A percentile compares a stretch with the other conserved stretches of the same genome.
Conservation (phyloP, 2,329 filamentous ascomycete genomes). For the Leptographium flavum region DNA sequence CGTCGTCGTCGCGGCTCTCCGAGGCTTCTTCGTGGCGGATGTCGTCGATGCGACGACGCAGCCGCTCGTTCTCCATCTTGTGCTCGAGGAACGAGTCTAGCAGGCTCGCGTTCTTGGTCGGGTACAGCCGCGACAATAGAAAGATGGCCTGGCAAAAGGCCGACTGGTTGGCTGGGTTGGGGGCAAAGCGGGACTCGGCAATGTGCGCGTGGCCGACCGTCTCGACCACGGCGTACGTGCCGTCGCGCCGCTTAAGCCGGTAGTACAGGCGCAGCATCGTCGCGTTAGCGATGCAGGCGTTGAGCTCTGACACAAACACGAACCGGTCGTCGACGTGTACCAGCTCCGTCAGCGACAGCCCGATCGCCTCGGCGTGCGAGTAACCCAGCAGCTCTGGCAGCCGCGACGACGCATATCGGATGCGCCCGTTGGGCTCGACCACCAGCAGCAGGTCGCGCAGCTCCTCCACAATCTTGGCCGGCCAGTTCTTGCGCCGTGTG, state of each 20-base stretch:
- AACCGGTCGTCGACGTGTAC: conserved; percentile 76
- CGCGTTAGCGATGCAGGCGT: conserved; percentile 74
- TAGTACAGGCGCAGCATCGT: conserved; percentile 74
- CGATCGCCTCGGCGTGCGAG: conserved; percentile 52
- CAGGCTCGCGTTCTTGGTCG: conserved; percentile 70
- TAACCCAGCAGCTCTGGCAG: conserved; percentile 64
- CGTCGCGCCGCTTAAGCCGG: conserved; percentile 55
- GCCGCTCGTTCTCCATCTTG: conserved; percentile 87
- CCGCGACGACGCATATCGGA: conserved; percentile 77
- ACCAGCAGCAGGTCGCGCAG: conserved; percentile 81
- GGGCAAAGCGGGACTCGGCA: conserved; percentile 49
- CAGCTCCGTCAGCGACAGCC: conserved; percentile 64
- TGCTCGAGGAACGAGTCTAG: conserved; percentile 91
- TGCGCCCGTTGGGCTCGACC: conserved; percentile 67
- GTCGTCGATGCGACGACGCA: conserved; percentile 73
- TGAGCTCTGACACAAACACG: conserved; percentile 74
- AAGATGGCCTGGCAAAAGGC: conserved; percentile 80
- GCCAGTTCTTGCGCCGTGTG: conserved; percentile 59
- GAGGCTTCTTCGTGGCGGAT: conserved; percentile 66
- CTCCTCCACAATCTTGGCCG: conserved; percentile 77
- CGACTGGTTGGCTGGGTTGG: conserved; percentile 48
- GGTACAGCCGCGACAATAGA: conserved; percentile 83
- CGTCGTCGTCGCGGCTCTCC: conserved; percentile 34
- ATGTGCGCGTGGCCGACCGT: conserved; percentile 88
- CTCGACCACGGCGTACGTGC: conserved; percentile 68